Evolutionary conservation across 768 basidiomycete genomes (phyloP).

Genomic region (Termitomyces titanicus): DNA sequence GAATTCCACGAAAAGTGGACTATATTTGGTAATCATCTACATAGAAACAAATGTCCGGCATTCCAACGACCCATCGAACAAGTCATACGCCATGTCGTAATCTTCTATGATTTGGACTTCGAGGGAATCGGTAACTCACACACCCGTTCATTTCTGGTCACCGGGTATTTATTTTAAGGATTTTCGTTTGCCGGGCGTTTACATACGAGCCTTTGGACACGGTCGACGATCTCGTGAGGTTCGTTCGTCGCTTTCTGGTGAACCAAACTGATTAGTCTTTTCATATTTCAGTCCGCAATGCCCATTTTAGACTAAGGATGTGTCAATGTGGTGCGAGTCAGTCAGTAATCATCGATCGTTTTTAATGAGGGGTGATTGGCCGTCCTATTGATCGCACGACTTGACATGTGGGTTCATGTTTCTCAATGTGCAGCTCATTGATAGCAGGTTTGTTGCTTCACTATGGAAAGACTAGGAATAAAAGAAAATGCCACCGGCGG

Average conservation of each 20-base stretch:
- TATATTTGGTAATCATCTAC: too few species aligned
- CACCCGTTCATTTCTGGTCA: neutral
- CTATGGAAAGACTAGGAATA: too few species aligned
- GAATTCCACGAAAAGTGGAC: neutral
- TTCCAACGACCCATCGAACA: neutral
- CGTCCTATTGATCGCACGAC: too few species aligned
- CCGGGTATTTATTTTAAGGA: neutral
- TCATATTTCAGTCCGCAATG: neutral
- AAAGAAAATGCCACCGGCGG: too few species aligned
- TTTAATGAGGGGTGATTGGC: too few species aligned
- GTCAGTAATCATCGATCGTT: too few species aligned
- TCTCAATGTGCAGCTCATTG: too few species aligned
- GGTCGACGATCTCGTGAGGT: too few species aligned
- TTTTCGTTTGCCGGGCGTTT: neutral
- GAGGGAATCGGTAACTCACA: neutral
- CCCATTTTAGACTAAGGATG: neutral
- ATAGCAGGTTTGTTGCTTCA: too few species aligned
- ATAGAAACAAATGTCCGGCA: neutral
- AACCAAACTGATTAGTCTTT: neutral
- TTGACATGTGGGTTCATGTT: too few species aligned
- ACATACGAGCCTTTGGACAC: too few species aligned
- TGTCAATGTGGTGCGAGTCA: too few species aligned
- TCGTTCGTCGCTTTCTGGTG: neutral
- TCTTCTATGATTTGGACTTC: neutral
- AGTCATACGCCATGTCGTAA: neutral